Conservation (phyloP, 176 grass and related monocot species). For the Zea luxurians region DNA sequence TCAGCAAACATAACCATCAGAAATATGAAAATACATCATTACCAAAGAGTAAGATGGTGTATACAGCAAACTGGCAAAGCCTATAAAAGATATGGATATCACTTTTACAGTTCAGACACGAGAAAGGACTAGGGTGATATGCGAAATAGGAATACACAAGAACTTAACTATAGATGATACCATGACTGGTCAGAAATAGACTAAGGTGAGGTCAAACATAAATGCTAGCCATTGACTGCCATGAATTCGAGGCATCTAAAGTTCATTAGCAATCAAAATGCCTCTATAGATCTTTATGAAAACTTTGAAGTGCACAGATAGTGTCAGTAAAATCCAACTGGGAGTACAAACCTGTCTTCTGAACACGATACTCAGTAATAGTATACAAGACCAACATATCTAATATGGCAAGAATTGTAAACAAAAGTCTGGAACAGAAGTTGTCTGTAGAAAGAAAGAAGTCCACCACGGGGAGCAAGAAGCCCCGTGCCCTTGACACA, state of each 20-base stretch:
- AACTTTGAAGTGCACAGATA: neutral
- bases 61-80: constrained; percentile 20
- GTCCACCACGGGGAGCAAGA: too few species aligned
- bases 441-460: neutral
- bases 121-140: constrained; percentile 2
- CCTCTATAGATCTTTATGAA: constrained; percentile 23
- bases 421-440: constrained; percentile 21
- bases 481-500: neutral
- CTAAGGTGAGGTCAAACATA: neutral
- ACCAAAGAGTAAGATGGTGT: constrained; percentile 25
- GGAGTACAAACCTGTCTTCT: neutral
- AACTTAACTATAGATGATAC: neutral
- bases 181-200: neutral
- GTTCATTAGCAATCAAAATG: constrained; percentile 14
- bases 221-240: neutral
- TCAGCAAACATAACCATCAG: constrained; percentile 41
- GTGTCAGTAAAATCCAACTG: neutral
- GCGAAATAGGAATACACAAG: constrained; percentile 12
- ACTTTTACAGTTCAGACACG: constrained; percentile 14
- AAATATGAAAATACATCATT: constrained; percentile 26
- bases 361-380: constrained; percentile 23
- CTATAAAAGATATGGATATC: constrained; percentile 29
- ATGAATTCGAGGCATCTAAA: constrained; percentile 1
- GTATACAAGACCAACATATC: constrained; percentile 23
- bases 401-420: constrained; percentile 25